Conservation (phyloP, 2,329 filamentous ascomycete species). For the Xylaria polymorpha region DNA sequence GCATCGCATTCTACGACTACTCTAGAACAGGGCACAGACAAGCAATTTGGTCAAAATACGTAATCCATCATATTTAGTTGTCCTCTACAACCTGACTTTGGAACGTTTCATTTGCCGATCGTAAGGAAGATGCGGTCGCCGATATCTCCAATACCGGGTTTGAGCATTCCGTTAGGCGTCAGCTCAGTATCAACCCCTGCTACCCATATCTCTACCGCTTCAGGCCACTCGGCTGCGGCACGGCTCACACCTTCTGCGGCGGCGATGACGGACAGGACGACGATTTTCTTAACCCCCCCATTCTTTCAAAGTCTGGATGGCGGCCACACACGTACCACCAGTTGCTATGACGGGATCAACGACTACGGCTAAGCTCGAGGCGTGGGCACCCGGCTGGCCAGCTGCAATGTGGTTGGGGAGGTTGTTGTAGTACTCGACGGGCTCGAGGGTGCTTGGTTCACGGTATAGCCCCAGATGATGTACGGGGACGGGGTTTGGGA, state of each 20-base stretch:
- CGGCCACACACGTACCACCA: constrained; percentile 87
- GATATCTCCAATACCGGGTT: constrained; percentile 89
- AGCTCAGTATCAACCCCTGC: constrained; percentile 81
- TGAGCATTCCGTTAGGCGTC: constrained; percentile 87
- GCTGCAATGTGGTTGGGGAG: constrained; percentile 76
- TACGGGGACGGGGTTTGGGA: constrained; percentile 82
- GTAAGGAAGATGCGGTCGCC: constrained; percentile 92
- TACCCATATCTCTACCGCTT: constrained; percentile 82
- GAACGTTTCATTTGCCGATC: constrained; percentile 75
- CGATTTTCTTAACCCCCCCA: constrained; percentile 90
- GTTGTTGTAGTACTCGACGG: constrained; percentile 98
- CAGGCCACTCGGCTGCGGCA: constrained; percentile 82
- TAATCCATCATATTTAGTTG: not conserved
- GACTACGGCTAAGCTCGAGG: constrained; percentile 76
- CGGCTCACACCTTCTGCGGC: constrained; percentile 75
- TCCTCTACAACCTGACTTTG: not conserved
- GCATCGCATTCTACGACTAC: not conserved
- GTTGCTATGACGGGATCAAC: constrained; percentile 95
- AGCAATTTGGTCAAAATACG: not conserved
- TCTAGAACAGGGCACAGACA: not conserved
- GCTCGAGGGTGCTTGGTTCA: constrained; percentile 85
- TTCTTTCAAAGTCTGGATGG: constrained; percentile 87
- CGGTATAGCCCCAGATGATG: constrained; percentile 97
- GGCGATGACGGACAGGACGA: constrained; percentile 81
- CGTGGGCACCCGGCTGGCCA: constrained; percentile 39